phyloP scores from a whole-genome alignment of 257 asterid genomes.

The Solanum medicagineum region DNA sequence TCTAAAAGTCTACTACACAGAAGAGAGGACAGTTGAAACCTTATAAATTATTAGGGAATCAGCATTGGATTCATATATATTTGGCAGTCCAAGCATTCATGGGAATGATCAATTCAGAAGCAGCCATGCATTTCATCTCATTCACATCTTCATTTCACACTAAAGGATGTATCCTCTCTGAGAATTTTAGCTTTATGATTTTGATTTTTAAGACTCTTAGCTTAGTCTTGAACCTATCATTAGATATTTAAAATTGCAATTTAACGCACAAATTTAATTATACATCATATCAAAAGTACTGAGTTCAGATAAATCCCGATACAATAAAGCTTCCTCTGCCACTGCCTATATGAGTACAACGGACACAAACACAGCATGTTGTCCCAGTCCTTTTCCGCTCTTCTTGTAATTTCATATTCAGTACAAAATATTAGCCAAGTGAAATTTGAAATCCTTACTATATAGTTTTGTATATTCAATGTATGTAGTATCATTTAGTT shows the following conservation, averaged over 20 bases:
- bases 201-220: background rate
- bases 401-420: background rate
- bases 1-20: background rate
- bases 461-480: background rate
- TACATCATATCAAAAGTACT: background rate
- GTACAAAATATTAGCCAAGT: background rate
- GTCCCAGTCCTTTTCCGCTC: background rate
- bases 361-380: background rate
- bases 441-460: background rate
- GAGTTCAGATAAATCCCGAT: rapidly evolving
- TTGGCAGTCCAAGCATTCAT: background rate
- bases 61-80: background rate
- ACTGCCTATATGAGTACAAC: background rate
- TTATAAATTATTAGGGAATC: background rate
- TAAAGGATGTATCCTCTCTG: background rate
- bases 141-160: background rate
- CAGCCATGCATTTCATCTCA: background rate
- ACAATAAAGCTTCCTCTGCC: background rate
- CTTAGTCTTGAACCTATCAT: background rate
- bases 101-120: background rate
- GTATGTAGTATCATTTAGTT: background rate
- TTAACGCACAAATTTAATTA: background rate
- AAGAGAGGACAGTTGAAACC: background rate
- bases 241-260: background rate
- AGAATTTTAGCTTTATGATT: background rate